Evolutionary conservation across 2,329 filamentous ascomycete species (phyloP).

Genomic region (Graphilbum ipis-grandicollis): DNA sequence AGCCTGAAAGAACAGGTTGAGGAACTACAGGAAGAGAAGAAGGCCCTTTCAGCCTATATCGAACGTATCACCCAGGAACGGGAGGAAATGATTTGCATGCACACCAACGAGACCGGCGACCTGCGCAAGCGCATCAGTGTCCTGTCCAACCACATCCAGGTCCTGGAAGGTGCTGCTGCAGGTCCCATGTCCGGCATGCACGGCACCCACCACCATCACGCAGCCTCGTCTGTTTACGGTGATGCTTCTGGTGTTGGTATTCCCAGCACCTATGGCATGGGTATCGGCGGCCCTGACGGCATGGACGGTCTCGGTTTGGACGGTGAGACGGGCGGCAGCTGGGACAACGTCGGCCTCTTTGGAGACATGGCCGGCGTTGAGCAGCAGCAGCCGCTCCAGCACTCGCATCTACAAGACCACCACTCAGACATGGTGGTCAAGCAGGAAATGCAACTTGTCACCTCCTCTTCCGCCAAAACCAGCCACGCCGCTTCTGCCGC

Average conservation of each 20-base stretch:
- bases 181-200: constrained; percentile 15
- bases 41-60: constrained; percentile 58
- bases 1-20: constrained; percentile 52
- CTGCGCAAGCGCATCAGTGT: constrained; percentile 84
- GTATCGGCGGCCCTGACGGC: constrained; percentile 48
- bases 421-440: constrained; percentile 29
- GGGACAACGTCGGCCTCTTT: constrained; percentile 70
- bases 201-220: constrained; percentile 1
- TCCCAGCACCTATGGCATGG: background rate
- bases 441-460: constrained; percentile 35
- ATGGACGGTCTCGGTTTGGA: constrained; percentile 77
- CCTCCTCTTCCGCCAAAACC: too few relatives aligned
- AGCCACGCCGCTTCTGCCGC: too few relatives aligned
- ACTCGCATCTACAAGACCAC: constrained; percentile 3
- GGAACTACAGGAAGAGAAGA: constrained; percentile 54
- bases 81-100: constrained; percentile 72
- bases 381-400: constrained; percentile 13
- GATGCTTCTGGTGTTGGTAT: background rate
- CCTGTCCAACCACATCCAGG: constrained; percentile 54
- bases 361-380: constrained; percentile 50
- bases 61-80: constrained; percentile 69
- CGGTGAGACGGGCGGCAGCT: constrained; percentile 30
- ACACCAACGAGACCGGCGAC: constrained; percentile 80
- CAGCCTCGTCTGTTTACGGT: constrained; percentile 27
- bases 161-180: constrained; percentile 41